Evolutionary conservation across 2,329 filamentous ascomycete species (phyloP), one percentile per base, ranked within the genome.

Genomic region (Aureobasidium subglaciale): DNA sequence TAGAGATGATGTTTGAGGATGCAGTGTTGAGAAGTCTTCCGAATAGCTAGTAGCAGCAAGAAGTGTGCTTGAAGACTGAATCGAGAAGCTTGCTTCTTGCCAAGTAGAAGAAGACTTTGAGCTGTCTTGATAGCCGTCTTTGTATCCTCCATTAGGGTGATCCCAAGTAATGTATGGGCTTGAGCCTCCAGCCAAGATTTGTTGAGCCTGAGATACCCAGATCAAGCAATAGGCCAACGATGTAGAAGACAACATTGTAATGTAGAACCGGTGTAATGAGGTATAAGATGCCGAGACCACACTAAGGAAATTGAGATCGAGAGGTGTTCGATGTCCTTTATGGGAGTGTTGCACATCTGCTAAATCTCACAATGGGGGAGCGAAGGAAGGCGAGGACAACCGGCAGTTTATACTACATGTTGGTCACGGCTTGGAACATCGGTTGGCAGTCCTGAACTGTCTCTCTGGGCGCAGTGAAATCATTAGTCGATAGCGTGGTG

Each of bases 201-300:
- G 29, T 43, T 25, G 50, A 15, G 18, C n/a, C n/a, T 43, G 27
- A 35, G 29, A 18, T 13, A 18, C 37, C 37, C 50, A 54, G 15
- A 29, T 15, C 16, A 54, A 27, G 50, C 20, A 25, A 27, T 34
- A 32, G 16, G 18, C 50, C 22, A 43, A 41, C 13, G 38, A 43
- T 18, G 20, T 54, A 35, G 25, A 29, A n/a, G 29, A 34, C 29
- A 54, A 42, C 50, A 42, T 54, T 6, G 22, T 22, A 32, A 41
- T 29, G 38, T 10, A 35, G 18, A 43, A 40, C 18, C 16, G 13
- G 32, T 22, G 27, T 32, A 43, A 43, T 4, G 16, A 40, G 18
- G 27, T 30, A 38, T 54, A 27, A 54, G 50, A 54, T 35, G 50
- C 50, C 38, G 29, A 42, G 50, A 54, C 37, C 37, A 35, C 38